phyloP scores from a whole-genome alignment of 306 rosid species.

The Ziziphus jujuba region DNA sequence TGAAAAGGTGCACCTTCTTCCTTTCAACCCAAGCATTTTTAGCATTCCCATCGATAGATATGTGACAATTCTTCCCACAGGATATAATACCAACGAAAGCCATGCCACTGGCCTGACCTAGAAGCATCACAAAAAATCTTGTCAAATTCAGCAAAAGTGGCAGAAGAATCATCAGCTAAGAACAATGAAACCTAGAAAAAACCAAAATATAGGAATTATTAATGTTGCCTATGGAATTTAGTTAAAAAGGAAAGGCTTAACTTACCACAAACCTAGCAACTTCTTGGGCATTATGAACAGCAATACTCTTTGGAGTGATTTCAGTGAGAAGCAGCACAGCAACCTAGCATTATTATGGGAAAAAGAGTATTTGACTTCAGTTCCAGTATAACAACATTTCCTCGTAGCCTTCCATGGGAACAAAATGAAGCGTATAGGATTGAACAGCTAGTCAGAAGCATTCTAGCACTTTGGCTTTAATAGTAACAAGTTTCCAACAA shows the following conservation, averaged over 20 bases:
- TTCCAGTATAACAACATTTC: background rate
- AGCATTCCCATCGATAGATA: constrained; percentile 97
- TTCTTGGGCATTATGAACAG: constrained; percentile 95
- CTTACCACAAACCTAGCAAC: constrained; percentile 98
- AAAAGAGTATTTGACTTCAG: background rate
- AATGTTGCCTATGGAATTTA: background rate
- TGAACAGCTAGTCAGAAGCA: too few species aligned
- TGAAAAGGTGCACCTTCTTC: constrained; percentile 70
- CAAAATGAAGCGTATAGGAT: background rate
- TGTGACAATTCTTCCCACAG: constrained; percentile 92
- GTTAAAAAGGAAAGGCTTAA: constrained; percentile 3
- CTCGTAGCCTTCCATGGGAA: constrained; percentile 5
- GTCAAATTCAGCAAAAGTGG: constrained; percentile 23
- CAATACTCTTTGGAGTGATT: constrained; percentile 96
- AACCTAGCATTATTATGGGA: constrained; percentile 57
- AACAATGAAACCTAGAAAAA: constrained; percentile 9
- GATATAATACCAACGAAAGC: constrained; percentile 91
- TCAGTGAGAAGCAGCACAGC: constrained; percentile 98
- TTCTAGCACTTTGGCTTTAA: too few species aligned
- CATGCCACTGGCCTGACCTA: constrained; percentile 99
- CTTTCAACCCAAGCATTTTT: constrained; percentile 90
- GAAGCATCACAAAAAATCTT: constrained; percentile 35
- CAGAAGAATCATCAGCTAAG: constrained; percentile 19
- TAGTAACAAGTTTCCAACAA: too few species aligned
- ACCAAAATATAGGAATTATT: constrained; percentile 18